phyloP scores from a whole-genome alignment of 352 stramenopile genomes.

The Phytophthora tentaculata region DNA sequence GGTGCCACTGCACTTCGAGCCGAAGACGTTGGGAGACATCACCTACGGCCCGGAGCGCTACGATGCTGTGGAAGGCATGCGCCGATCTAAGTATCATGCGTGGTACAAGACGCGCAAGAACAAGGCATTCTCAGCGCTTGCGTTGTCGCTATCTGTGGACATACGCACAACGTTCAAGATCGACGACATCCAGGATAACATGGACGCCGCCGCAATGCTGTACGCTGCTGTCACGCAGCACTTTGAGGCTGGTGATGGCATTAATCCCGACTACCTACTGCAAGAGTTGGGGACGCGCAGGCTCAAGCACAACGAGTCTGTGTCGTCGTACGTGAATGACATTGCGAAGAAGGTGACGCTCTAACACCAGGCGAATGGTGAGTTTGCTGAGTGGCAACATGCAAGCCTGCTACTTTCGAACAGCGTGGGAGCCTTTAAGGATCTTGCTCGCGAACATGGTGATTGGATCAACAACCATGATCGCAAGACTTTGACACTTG shows the following conservation, averaged over 20 bases:
- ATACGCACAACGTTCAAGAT: slow-evolving; percentile 10
- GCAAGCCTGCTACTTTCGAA: not conserved
- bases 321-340: not conserved
- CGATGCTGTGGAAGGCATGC: not conserved
- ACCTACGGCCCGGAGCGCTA: slow-evolving; percentile 4
- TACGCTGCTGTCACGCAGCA: slow-evolving; percentile 5
- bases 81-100: not conserved
- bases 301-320: not conserved
- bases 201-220: not conserved
- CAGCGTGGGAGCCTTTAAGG: not conserved
- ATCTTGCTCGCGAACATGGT: not conserved
- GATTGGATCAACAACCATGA: not conserved
- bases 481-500: not conserved
- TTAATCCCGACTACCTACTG: slow-evolving; percentile 7
- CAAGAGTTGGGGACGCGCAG: slow-evolving; percentile 4
- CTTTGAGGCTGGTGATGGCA: slow-evolving; percentile 6
- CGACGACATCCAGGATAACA: slow-evolving; percentile 9
- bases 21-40: slow-evolving; percentile 4
- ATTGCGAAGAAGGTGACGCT: not conserved
- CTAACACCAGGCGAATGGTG: not conserved
- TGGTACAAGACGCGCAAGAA: slow-evolving; percentile 7
- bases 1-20: slow-evolving; percentile 6
- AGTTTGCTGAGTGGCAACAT: not conserved
- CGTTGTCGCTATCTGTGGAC: slow-evolving; percentile 9
- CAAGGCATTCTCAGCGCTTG: slow-evolving; percentile 13